Base-by-base conservation (phyloP, 805 yeast genomes). In the Lipomyces yamanashiensis region DNA sequence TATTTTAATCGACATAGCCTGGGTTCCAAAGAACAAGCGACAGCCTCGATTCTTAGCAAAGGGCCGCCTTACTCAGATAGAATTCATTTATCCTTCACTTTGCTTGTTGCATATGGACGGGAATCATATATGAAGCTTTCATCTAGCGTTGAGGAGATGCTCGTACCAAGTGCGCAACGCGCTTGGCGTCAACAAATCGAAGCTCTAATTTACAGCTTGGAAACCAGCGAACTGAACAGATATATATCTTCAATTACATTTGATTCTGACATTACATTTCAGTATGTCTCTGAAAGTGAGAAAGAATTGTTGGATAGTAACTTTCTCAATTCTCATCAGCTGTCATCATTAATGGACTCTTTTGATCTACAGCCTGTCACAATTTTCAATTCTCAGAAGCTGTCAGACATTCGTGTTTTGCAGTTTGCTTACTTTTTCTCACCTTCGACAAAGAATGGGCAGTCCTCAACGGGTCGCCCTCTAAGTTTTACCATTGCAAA, bases 401-500 rank as follows among this genome's bases (percentile, higher is more conserved):
- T 57, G n/a, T 21, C 57, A 2, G 54, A 49, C 10, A 15, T 45
- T 10, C 50, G 53, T 6, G 63, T 62, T 13, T 43, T 61, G 51
- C 68, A 64, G 21, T 59, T 64, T 54, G 66, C 62, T 15, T 62
- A 58, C 54, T 62, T 52, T 21, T 7, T 61, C 12, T 54, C 58
- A 2, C 57, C 65, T 5, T 44, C 59, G 15, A 13, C 6, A 9
- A 19, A 19, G 9, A 23, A 44, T 7, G 37, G 7, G 3, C 33
- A 39, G 15, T 19, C 45, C 3, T 9, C 55, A 17, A 19, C 17
- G 15, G n/a, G 21, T 5, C 43, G 28, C 10, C 64, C 59, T 2
- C 15, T 60, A 45, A 62, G 68, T 39, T 64, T 64, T 48, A 64
- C 68, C 52, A 84, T 93, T 23, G 96, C 97, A 7, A 96, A 89